Evolutionary conservation across 495 filamentous ascomycete genomes (phyloP), one percentile per base, ranked within the genome.

Genomic region (Podospora comata): DNA sequence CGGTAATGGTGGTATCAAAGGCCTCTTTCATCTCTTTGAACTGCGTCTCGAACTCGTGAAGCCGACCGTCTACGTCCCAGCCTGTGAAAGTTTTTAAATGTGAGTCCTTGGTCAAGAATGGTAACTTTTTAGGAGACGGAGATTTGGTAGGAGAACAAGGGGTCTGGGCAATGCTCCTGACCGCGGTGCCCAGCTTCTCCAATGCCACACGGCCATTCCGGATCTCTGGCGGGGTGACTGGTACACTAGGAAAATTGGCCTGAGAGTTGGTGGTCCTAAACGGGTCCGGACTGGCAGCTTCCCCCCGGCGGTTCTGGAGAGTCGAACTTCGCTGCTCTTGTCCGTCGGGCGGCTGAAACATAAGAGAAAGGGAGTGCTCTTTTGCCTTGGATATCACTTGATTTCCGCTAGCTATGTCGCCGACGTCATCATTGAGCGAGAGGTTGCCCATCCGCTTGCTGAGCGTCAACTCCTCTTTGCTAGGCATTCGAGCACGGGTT

Each of bases 41-140:
- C 67, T 91, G 78, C 2, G 80, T 78, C 67, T 93, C 89, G 76
- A 95, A 85, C 30, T 84, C 79, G 65, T 87, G 85, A 68, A 94
- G 83, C 60, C 86, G 83, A 67, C 81, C 81, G 63, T 91, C 87
- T 66, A 88, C 86, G 76, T 96, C 90, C 85, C 87, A 93, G 65
- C 86, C 91, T 88, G 83, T 76, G 74, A 78, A 85, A 65, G 76
- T 81, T 67, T 73, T 78, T 70, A 84, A 75, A 79, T 88, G 87
- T 82, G 92, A 91, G 78, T 87, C 80, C 80, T 91, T 93, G 55
- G 84, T 89, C 70, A 97, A 83, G 80, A 85, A 96, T 6, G 70
- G 67, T 39, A 69, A 60, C 68, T 83, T 81, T n/a, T 68, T 72
- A 60, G 82, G 79, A 72, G 82, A 83, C 58, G 64, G 71, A 30